Percentiles rank a stretch among this genome's conserved stretches.
Evolutionary conservation across 768 basidiomycete species (phyloP).

Genomic region (Lactifluus piperatus): DNA sequence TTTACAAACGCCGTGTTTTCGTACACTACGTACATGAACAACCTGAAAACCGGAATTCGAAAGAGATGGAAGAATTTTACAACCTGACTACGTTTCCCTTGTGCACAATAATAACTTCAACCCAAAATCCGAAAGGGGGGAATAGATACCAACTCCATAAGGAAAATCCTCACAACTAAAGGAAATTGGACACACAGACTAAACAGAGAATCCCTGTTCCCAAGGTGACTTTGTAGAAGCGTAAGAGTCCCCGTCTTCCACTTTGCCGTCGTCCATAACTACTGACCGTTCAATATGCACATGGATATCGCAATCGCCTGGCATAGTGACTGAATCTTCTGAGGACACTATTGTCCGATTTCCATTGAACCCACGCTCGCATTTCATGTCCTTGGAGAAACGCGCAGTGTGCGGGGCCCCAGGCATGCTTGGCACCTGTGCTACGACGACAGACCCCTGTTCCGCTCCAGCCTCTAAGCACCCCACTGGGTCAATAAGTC

Average conservation of each 20-base stretch:
- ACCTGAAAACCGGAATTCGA: no score
- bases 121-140: not conserved
- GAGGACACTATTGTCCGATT: not conserved
- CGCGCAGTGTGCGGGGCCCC: not conserved
- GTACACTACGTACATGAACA: no score
- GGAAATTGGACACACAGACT: not conserved
- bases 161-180: not conserved
- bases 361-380: not conserved
- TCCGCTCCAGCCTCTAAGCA: slow-evolving; percentile 21
- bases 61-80: not conserved
- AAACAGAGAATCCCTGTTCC: not conserved
- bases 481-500: not conserved
- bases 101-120: not conserved
- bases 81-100: not conserved
- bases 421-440: not conserved
- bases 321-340: not conserved
- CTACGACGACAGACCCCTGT: not conserved
- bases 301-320: slow-evolving; percentile 18
- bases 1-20: no score
- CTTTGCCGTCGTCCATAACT: not conserved
- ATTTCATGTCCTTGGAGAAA: not conserved
- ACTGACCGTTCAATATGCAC: slow-evolving; percentile 12
- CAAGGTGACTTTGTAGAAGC: not conserved
- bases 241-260: not conserved
- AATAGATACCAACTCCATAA: not conserved